A percentile compares a stretch with the other conserved stretches of the same genome.
phyloP scores from a whole-genome alignment of 306 rosid genomes.

The Rosa lucieae region DNA sequence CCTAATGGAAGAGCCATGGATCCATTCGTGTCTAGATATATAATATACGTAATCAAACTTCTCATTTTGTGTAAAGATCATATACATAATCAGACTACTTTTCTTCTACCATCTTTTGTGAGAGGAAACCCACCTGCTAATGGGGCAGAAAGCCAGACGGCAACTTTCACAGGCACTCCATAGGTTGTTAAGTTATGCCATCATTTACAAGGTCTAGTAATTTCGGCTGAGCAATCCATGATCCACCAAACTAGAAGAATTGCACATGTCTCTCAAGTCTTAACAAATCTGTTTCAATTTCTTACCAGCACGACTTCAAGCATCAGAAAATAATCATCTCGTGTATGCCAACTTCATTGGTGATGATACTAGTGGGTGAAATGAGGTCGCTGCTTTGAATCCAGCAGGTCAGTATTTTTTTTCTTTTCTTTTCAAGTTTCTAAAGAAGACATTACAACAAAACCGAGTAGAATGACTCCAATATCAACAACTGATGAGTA shows the following conservation, averaged over 20 bases:
- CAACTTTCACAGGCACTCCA: no score
- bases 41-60: neutral
- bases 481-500: neutral
- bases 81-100: neutral
- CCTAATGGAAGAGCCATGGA: neutral
- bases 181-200: neutral
- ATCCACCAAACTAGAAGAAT: neutral
- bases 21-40: slow-evolving; percentile 1
- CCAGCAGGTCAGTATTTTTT: neutral
- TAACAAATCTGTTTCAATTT: no score
- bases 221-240: neutral
- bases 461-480: neutral
- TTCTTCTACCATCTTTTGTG: neutral
- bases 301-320: no score
- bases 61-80: neutral
- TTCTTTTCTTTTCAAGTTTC: no score
- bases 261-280: neutral
- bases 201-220: neutral
- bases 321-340: no score
- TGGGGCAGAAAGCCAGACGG: neutral
- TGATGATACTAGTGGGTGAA: neutral
- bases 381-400: no score
- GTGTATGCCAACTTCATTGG: neutral
- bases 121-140: neutral
- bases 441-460: neutral